phyloP scores from a whole-genome alignment of 2,329 filamentous ascomycete species.

The Cladorrhinum sp. region DNA sequence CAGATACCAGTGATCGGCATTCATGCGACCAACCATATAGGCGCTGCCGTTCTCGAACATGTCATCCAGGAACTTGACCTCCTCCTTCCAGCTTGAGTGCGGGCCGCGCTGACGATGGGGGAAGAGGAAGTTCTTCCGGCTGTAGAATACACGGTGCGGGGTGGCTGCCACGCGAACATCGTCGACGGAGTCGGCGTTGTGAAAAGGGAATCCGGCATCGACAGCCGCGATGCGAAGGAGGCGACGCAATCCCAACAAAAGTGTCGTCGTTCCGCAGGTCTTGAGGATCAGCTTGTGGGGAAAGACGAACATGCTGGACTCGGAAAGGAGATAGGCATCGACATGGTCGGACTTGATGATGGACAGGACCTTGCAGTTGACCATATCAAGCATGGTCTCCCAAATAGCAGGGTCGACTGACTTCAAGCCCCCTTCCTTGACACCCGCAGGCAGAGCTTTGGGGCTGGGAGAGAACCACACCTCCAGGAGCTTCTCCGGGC shows the following conservation, averaged over 20 bases:
- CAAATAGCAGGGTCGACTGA: slow-evolving; percentile 78
- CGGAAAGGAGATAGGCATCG: slow-evolving; percentile 93
- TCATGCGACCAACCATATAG: slow-evolving; percentile 99
- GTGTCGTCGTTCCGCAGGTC: slow-evolving; percentile 94
- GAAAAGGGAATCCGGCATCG: slow-evolving; percentile 83
- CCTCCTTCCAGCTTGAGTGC: slow-evolving; percentile 95
- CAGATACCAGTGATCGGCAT: slow-evolving; percentile 98
- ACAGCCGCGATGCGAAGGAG: slow-evolving; percentile 88
- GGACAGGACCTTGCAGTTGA: slow-evolving; percentile 97
- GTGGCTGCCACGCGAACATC: slow-evolving; percentile 74
- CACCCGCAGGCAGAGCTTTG: slow-evolving; percentile 65
- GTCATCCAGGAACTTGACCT: slow-evolving; percentile 88
- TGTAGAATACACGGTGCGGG: slow-evolving; percentile 96
- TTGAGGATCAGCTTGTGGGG: slow-evolving; percentile 99
- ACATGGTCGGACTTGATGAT: slow-evolving; percentile 90
- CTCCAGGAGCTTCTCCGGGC: slow-evolving; percentile 95
- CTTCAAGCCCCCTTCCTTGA: slow-evolving; percentile 77
- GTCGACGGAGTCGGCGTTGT: slow-evolving; percentile 62
- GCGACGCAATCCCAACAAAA: slow-evolving; percentile 83
- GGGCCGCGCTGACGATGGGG: slow-evolving; percentile 91
- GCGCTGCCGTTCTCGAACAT: slow-evolving; percentile 91
- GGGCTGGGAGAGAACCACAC: slow-evolving; percentile 93
- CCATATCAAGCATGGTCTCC: slow-evolving; percentile 96
- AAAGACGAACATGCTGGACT: slow-evolving; percentile 99
- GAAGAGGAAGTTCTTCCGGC: slow-evolving; percentile 96